Evolutionary conservation across 345 rosid species (phyloP).

Genomic region (Excoecaria agallocha): DNA sequence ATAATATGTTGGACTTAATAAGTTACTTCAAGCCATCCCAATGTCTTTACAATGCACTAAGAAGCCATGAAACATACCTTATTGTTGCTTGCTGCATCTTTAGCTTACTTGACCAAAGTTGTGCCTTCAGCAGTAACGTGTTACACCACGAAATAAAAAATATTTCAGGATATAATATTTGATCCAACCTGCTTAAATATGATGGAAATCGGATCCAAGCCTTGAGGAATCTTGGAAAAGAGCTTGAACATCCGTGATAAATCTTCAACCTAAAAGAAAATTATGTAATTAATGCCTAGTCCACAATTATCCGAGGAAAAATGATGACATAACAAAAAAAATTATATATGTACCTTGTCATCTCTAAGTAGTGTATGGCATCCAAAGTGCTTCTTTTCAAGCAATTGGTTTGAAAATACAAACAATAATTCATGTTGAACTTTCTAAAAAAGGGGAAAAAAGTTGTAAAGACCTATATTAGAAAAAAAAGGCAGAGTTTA

Average conservation of each 20-base stretch:
- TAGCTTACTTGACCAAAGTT: conserved; percentile 39
- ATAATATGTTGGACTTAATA: neutral
- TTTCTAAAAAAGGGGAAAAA: conserved; percentile 23
- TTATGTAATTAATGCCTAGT: neutral
- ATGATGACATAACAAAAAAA: neutral
- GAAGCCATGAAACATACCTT: conserved; percentile 20
- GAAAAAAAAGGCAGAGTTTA: no score
- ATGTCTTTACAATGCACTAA: neutral
- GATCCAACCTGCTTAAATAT: conserved; percentile 37
- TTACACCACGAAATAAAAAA: conserved; percentile 18
- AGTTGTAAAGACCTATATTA: no score
- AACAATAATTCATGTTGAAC: conserved; percentile 35
- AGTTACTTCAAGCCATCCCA: neutral
- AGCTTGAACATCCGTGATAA: conserved; percentile 40
- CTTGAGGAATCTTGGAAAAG: conserved; percentile 31
- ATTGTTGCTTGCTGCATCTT: conserved; percentile 37
- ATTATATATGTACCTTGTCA: conserved; percentile 32
- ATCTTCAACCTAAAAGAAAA: conserved; percentile 35
- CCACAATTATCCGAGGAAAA: neutral
- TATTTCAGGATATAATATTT: neutral
- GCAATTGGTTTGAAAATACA: conserved; percentile 34
- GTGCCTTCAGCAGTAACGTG: conserved; percentile 38
- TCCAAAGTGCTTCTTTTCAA: conserved; percentile 40
- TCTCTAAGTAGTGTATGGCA: conserved; percentile 40
- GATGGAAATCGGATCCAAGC: conserved; percentile 37